Percentiles rank a stretch among this genome's conserved stretches.
phyloP scores from a whole-genome alignment of 139 green algal species.

The Tetraselmis striata region DNA sequence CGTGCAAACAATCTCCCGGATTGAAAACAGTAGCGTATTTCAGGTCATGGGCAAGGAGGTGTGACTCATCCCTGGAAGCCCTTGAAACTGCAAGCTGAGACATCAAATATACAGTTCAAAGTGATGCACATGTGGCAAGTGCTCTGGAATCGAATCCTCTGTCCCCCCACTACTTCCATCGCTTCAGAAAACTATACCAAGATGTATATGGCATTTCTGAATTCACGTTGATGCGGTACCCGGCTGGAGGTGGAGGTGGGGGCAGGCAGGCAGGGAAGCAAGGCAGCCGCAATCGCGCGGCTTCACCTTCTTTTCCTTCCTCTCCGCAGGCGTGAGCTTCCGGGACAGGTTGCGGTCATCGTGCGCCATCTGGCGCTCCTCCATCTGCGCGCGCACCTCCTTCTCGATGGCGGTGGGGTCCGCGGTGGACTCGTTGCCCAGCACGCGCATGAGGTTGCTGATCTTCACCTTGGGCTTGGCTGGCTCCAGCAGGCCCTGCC shows the following conservation, averaged over 20 bases:
- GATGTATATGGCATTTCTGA: neutral
- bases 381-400: conserved; percentile 61
- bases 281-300: neutral
- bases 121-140: too few species aligned
- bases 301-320: conserved; percentile 84
- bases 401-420: conserved; percentile 91
- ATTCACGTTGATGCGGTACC: too few species aligned
- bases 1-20: too few species aligned
- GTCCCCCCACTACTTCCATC: too few species aligned
- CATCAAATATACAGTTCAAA: too few species aligned
- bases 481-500: conserved; percentile 87
- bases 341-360: conserved; percentile 90
- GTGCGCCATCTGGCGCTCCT: conserved; percentile 67
- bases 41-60: too few species aligned
- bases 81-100: too few species aligned
- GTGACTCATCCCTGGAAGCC: too few species aligned
- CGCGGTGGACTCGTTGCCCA: conserved; percentile 74
- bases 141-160: too few species aligned
- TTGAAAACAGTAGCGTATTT: too few species aligned
- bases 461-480: conserved; percentile 93
- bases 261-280: too few species aligned
- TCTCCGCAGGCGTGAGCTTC: conserved; percentile 89
- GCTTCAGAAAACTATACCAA: neutral
- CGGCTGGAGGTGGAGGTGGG: too few species aligned
- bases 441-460: conserved; percentile 90